A percentile compares a stretch with the other conserved stretches of the same genome.
phyloP scores from a whole-genome alignment of 139 green algal species.

The Spirogloea muscicola region DNA sequence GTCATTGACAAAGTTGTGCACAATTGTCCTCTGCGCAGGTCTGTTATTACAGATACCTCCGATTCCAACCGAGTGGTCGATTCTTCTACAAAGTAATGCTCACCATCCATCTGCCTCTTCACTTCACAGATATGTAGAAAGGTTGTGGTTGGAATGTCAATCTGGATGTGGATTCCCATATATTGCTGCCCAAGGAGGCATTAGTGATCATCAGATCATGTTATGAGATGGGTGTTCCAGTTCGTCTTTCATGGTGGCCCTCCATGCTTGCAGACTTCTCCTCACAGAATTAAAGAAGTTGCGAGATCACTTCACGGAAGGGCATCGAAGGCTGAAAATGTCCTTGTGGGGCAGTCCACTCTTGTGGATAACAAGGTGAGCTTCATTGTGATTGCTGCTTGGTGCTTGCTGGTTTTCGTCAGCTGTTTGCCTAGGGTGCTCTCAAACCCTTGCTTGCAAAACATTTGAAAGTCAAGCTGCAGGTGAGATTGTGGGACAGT shows the following conservation, averaged over 20 bases:
- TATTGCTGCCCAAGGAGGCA: no score
- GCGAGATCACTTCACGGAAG: no score
- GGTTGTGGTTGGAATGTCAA: no score
- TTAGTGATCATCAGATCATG: no score
- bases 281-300: no score
- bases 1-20: no score
- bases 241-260: no score
- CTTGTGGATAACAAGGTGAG: neutral
- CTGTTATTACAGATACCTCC: conserved; percentile 48
- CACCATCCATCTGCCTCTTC: no score
- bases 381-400: neutral
- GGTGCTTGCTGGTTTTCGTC: neutral
- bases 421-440: neutral
- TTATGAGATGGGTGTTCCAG: no score
- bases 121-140: no score
- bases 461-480: neutral
- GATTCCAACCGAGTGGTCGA: conserved; percentile 40
- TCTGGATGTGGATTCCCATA: no score
- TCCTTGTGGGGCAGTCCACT: neutral
- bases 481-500: neutral
- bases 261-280: no score
- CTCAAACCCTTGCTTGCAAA: neutral
- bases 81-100: conserved; percentile 44
- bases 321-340: conserved; percentile 4
- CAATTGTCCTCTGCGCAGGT: conserved; percentile 6